These are phyloP conservation scores for Rhynchosporium graminicola DNA, from an alignment of 2,329 filamentous ascomycete genomes.

Conservation along the genomic window DNA sequence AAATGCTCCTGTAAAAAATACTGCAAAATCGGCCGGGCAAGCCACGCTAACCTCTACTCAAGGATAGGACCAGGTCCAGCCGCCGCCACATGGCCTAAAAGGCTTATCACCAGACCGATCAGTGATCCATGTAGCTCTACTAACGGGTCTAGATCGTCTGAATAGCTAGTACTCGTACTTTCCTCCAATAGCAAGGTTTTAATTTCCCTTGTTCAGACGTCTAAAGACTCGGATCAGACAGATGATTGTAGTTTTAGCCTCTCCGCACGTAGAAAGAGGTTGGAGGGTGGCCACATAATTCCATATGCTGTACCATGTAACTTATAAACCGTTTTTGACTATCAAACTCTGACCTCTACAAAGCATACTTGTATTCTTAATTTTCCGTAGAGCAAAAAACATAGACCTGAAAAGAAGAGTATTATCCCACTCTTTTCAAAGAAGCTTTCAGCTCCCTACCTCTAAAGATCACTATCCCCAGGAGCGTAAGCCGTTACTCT, in stretches of 20 bases:
- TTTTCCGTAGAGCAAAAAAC: background rate
- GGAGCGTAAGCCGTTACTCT: constrained; percentile 5
- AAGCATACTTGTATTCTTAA: no score
- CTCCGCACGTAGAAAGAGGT: no score
- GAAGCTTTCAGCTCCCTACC: background rate
- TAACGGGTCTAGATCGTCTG: background rate
- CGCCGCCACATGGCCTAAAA: background rate
- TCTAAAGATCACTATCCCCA: background rate
- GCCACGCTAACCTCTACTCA: no score
- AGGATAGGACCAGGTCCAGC: no score
- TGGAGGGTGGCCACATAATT: no score
- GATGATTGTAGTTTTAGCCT: background rate
- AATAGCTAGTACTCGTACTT: no score
- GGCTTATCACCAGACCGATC: background rate
- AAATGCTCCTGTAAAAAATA: no score
- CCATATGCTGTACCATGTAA: no score
- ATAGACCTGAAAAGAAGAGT: background rate
- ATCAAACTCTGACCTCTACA: no score
- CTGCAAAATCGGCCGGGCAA: no score
- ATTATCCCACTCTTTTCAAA: background rate
- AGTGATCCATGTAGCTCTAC: no score
- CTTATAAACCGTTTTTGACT: no score
- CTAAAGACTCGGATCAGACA: background rate
- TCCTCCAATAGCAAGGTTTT: background rate
- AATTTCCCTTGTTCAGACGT: background rate